These are phyloP conservation scores for Pythium angustatum DNA, from an alignment of 352 stramenopile species.

Conservation along the genomic window DNA sequence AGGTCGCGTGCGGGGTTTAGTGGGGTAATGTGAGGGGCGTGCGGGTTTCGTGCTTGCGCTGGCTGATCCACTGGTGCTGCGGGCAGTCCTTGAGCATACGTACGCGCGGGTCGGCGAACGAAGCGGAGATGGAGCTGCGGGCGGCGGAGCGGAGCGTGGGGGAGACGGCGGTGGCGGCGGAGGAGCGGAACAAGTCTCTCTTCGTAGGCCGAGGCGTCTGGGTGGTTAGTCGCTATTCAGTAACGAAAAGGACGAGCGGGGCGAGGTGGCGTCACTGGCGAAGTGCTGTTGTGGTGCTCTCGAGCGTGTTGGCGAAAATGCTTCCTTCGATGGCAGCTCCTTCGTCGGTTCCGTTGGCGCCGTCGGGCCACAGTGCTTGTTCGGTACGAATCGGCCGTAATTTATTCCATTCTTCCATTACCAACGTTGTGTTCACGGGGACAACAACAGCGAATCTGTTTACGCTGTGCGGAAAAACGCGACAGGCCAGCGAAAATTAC, in stretches of 20 bases:
- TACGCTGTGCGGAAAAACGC: slow-evolving; percentile 13
- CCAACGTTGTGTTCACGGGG: not conserved
- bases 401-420: slow-evolving; percentile 14
- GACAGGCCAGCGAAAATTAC: slow-evolving; percentile 20
- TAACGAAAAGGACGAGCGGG: no score
- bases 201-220: not conserved
- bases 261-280: no score
- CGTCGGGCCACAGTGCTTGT: no score
- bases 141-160: not conserved
- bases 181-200: no score
- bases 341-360: slow-evolving; percentile 3
- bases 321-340: slow-evolving; percentile 3
- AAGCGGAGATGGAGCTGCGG: not conserved
- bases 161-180: not conserved
- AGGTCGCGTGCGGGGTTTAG: slow-evolving; percentile 29
- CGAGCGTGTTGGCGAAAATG: not conserved
- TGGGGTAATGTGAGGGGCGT: slow-evolving; percentile 63
- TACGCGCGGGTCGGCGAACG: not conserved
- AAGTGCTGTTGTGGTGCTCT: no score
- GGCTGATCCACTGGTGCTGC: slow-evolving; percentile 90
- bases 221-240: no score
- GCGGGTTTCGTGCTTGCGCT: slow-evolving; percentile 87
- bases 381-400: slow-evolving; percentile 3
- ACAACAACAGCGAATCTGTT: slow-evolving; percentile 6
- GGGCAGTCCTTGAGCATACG: slow-evolving; percentile 88